Evolutionary conservation across 306 rosid species (phyloP).

Genomic region (Cucumis sativus): Cucumber_9930_V3 NC_026657.2:13466001-13466500

Average conservation of each 20-base stretch:
- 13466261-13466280: background rate
- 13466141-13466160: too few relatives aligned
- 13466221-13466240: background rate
- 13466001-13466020: too few relatives aligned
- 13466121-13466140: too few relatives aligned
- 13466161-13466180: too few relatives aligned
- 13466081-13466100: too few relatives aligned
- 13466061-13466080: too few relatives aligned
- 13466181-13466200: background rate
- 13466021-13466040: too few relatives aligned
- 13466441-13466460: too few relatives aligned
- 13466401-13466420: background rate
- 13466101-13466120: too few relatives aligned
- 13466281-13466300: background rate
- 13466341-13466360: conserved; percentile 37
- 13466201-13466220: background rate
- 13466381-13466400: conserved; percentile 14
- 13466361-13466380: conserved; percentile 57
- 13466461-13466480: background rate
- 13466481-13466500: background rate
- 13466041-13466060: too few relatives aligned
- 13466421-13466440: background rate
- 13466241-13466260: background rate
- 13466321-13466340: conserved; percentile 26
- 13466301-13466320: conserved; percentile 24